A percentile compares a stretch with the other conserved stretches of the same genome.
Evolutionary conservation across 805 yeast species (phyloP).

Genomic region (Starmerella sp.): DNA sequence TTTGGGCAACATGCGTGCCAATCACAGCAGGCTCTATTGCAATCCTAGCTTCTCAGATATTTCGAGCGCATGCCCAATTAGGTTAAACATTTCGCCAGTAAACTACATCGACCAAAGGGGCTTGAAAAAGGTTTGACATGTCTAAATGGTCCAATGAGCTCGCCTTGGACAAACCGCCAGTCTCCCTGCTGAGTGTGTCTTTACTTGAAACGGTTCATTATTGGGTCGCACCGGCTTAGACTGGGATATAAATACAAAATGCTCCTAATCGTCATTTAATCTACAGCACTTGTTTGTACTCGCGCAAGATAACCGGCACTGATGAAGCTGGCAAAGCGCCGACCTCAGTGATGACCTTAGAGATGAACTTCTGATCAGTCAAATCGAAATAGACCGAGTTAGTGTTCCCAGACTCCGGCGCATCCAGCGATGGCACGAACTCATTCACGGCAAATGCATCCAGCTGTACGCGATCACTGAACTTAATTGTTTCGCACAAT

Average conservation of each 20-base stretch:
- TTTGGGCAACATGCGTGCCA: too few species aligned
- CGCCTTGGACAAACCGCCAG: too few species aligned
- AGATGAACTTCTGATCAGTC: constrained; percentile 87
- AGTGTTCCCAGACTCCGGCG: constrained; percentile 39
- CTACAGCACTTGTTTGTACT: constrained; percentile 38
- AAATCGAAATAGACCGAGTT: constrained; percentile 84
- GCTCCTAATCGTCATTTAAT: background rate
- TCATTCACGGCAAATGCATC: constrained; percentile 94
- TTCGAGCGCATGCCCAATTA: too few species aligned
- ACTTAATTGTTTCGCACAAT: constrained; percentile 89
- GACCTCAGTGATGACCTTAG: constrained; percentile 89
- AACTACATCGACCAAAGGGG: too few species aligned
- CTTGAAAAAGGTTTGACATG: too few species aligned
- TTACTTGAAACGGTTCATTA: too few species aligned
- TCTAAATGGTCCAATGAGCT: too few species aligned
- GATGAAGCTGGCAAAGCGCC: constrained; percentile 97
- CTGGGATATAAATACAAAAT: background rate
- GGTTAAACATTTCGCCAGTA: too few species aligned
- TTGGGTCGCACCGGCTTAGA: too few species aligned
- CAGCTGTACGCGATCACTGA: constrained; percentile 87
- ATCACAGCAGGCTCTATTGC: too few species aligned
- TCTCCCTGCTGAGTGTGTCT: too few species aligned
- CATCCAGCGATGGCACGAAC: constrained; percentile 32
- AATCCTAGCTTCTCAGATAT: too few species aligned
- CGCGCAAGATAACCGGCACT: constrained; percentile 91